phyloP scores from a whole-genome alignment of 139 green algal species.

The Eudorina sp. region DNA sequence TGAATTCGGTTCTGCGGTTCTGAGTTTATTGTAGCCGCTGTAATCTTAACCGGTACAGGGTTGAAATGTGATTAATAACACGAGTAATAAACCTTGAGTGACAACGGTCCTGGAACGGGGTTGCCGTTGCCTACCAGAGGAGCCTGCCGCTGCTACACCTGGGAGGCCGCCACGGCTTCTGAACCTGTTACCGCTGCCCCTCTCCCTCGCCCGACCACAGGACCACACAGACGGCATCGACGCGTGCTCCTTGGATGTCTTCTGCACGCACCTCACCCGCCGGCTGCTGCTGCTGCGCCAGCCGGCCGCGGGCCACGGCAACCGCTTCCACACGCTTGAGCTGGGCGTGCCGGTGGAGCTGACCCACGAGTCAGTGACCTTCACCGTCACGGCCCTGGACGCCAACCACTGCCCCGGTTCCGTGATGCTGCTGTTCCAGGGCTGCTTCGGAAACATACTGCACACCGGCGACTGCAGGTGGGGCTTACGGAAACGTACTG shows the following conservation, averaged over 20 bases:
- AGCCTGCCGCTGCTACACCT: too few species aligned
- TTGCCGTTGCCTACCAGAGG: too few species aligned
- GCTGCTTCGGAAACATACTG: constrained; percentile 52
- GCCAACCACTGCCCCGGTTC: constrained; percentile 56
- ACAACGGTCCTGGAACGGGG: too few species aligned
- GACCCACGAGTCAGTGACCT: neutral
- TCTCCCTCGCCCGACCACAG: too few species aligned
- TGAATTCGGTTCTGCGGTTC: too few species aligned
- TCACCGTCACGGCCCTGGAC: constrained; percentile 48
- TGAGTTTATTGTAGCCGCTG: too few species aligned
- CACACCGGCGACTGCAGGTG: constrained; percentile 61
- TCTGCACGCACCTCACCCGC: constrained; percentile 39
- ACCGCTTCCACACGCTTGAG: constrained; percentile 35
- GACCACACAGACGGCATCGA: constrained; percentile 54
- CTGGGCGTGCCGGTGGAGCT: neutral
- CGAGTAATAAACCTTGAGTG: too few species aligned
- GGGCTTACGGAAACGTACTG: too few species aligned
- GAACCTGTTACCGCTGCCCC: too few species aligned
- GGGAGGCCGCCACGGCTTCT: too few species aligned
- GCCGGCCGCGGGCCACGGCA: constrained; percentile 1
- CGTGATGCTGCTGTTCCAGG: constrained; percentile 62
- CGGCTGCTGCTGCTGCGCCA: constrained; percentile 36
- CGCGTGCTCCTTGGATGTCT: constrained; percentile 25
- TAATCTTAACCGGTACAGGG: too few species aligned
- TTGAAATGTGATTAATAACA: too few species aligned